A percentile compares a stretch with the other conserved stretches of the same genome.
Evolutionary conservation across 371 early-diverging fungal species (phyloP).

Genomic region (Syncephalastrum racemosum): DNA sequence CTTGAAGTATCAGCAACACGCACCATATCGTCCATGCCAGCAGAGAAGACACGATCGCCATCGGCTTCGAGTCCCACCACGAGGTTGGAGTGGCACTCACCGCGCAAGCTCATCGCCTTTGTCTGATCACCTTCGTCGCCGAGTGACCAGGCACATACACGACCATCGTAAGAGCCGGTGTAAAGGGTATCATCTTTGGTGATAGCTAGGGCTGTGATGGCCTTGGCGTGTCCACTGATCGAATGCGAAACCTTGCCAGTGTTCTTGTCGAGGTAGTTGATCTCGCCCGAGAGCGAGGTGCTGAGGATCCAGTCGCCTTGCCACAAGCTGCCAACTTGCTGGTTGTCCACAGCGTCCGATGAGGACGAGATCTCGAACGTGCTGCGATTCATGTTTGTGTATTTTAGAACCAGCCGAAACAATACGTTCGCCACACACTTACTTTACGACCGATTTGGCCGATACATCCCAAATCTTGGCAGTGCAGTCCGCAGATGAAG

Average conservation of each 20-base stretch:
- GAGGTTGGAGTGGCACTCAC: slow-evolving; percentile 71
- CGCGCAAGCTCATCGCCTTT: slow-evolving; percentile 43
- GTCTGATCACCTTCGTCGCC: slow-evolving; percentile 26
- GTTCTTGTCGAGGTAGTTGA: slow-evolving; percentile 79
- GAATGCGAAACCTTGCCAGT: slow-evolving; percentile 50
- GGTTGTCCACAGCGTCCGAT: slow-evolving; percentile 54
- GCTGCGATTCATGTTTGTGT: slow-evolving; percentile 17
- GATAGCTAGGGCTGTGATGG: slow-evolving; percentile 78
- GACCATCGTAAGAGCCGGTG: slow-evolving; percentile 93
- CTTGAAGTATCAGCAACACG: slow-evolving; percentile 20
- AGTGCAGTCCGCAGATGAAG: slow-evolving; percentile 86
- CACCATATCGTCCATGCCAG: slow-evolving; percentile 79
- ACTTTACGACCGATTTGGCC: slow-evolving; percentile 69
- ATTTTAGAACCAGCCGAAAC: neutral
- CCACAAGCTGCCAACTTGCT: slow-evolving; percentile 97
- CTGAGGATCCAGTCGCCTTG: slow-evolving; percentile 70
- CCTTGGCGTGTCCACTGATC: slow-evolving; percentile 82
- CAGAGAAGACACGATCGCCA: slow-evolving; percentile 54
- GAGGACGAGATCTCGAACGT: slow-evolving; percentile 51
- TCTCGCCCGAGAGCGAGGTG: slow-evolving; percentile 79
- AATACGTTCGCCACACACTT: slow-evolving; percentile 18
- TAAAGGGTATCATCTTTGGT: slow-evolving; percentile 61
- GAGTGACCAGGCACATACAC: slow-evolving; percentile 70
- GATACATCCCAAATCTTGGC: slow-evolving; percentile 93
- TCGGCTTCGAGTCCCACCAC: slow-evolving; percentile 53